Evolutionary conservation across 257 asterid species (phyloP), one percentile per base, ranked within the genome.

Genomic region (Solanum lycopersicoides): DNA sequence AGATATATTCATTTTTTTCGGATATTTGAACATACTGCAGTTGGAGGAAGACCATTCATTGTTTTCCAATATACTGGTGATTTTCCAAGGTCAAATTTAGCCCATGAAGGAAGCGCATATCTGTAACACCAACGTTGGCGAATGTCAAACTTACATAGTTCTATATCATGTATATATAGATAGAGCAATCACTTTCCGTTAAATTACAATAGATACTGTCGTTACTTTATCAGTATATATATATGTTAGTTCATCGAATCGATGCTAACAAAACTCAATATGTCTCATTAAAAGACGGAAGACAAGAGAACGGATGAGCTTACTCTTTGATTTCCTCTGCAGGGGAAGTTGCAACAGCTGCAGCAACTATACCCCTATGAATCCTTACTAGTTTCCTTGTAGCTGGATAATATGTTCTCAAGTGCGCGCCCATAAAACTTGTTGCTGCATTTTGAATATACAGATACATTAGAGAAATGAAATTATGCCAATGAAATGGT

Each of bases 21-120:
- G 44, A 80, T 9, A 80, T 30, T 3, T 80, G 11, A 80, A 80
- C 98, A 73, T 93, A 95, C 98, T 23, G 99, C 89, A 13, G 94
- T 89, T 9, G 99, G 99, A 83, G 98, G 98, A 89, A 96, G 95
- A 23, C 98, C 99, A 11, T 96, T 95, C 95, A 91, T 92, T 6
- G 98, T 96, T 91, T 96, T 96, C 99, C 98, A 96, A 89, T 91
- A 95, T 30, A 96, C 92, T 5, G 99, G 98, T 86, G 97, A 94
- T 91, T 90, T 88, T 90, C 98, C 99, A 20, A 96, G 95, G 88
- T 96, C 99, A 34, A 95, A 96, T 77, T 92, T 91, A 83, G 99
- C 98, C 98, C 98, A 96, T 20, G 95, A 88, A 7, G 99, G 96
- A 88, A 96, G 95, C 28, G 86, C 85, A 77, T 88, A 95, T 82